These are phyloP conservation scores for Kwoniella shivajii DNA, from an alignment of 1,284 basidiomycete species.

Conservation along the genomic window DNA sequence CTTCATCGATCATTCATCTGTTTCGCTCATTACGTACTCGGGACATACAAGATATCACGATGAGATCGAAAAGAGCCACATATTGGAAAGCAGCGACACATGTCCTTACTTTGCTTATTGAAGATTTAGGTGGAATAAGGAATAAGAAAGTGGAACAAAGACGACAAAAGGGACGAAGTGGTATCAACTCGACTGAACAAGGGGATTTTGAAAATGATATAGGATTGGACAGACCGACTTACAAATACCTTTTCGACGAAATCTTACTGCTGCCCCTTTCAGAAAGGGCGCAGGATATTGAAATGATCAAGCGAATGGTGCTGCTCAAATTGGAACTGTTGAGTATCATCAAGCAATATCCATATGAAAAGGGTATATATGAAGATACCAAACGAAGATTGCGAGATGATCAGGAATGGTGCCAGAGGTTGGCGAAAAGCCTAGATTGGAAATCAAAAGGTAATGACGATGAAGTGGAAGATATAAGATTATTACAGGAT, in stretches of 20 bases:
- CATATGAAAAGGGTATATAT: too few species aligned
- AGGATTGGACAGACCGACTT: slow-evolving; percentile 1
- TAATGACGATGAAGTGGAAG: too few species aligned
- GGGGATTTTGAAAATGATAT: background rate
- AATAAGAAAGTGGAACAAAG: slow-evolving; percentile 6
- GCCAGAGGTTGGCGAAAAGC: too few species aligned
- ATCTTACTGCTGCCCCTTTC: background rate
- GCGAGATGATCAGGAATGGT: too few species aligned
- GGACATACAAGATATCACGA: background rate
- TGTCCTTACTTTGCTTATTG: slow-evolving; percentile 25
- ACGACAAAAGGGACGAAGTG: background rate
- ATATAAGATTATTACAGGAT: too few species aligned
- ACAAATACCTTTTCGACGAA: background rate
- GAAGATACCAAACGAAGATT: too few species aligned
- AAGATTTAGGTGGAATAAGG: slow-evolving; percentile 34
- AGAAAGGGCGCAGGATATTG: background rate
- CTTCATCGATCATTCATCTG: slow-evolving; percentile 20
- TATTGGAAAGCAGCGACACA: slow-evolving; percentile 10
- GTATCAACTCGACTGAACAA: background rate
- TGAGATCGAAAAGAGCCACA: background rate
- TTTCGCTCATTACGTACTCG: slow-evolving; percentile 17
- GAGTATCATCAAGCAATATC: background rate
- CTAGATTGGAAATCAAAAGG: too few species aligned
- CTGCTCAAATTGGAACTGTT: background rate
- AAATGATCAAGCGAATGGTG: background rate